A percentile compares a stretch with the other conserved stretches of the same genome.
phyloP scores from a whole-genome alignment of 805 yeast species.

The Yueomyces sp. region DNA sequence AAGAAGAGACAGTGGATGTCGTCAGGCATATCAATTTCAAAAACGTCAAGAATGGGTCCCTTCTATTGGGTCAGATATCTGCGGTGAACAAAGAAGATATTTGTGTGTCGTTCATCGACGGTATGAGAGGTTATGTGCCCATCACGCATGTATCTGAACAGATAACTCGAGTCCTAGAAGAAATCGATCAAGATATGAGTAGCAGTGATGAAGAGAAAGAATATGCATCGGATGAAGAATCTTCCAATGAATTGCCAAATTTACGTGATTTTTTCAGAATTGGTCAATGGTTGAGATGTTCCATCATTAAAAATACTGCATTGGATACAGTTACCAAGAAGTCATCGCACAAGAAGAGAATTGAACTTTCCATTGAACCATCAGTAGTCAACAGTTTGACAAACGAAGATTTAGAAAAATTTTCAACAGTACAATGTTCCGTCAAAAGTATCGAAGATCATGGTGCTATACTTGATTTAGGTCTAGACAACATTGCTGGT shows the following conservation, averaged over 20 bases:
- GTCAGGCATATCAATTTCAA: conserved; percentile 53
- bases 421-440: conserved; percentile 54
- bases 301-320: conserved; percentile 43
- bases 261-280: conserved; percentile 39
- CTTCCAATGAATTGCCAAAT: conserved; percentile 37
- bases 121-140: conserved; percentile 65
- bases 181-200: conserved; percentile 33
- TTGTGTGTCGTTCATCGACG: conserved; percentile 64
- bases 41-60: conserved; percentile 54
- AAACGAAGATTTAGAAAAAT: conserved; percentile 55
- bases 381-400: conserved; percentile 50
- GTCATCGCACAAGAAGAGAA: conserved; percentile 37
- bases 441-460: conserved; percentile 82
- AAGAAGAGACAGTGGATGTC: conserved; percentile 25
- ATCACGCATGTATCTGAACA: conserved; percentile 58
- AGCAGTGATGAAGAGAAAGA: conserved; percentile 28
- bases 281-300: conserved; percentile 84
- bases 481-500: conserved; percentile 45
- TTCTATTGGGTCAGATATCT: conserved; percentile 64
- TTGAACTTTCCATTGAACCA: conserved; percentile 67
- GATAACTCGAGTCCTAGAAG: conserved; percentile 43
- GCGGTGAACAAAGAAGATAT: conserved; percentile 50
- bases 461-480: conserved; percentile 68
- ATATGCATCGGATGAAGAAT: conserved; percentile 18
- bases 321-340: conserved; percentile 27